Evolutionary conservation across 257 asterid species (phyloP), one percentile per base, ranked within the genome.

Genomic region (Solanum chilense): DNA sequence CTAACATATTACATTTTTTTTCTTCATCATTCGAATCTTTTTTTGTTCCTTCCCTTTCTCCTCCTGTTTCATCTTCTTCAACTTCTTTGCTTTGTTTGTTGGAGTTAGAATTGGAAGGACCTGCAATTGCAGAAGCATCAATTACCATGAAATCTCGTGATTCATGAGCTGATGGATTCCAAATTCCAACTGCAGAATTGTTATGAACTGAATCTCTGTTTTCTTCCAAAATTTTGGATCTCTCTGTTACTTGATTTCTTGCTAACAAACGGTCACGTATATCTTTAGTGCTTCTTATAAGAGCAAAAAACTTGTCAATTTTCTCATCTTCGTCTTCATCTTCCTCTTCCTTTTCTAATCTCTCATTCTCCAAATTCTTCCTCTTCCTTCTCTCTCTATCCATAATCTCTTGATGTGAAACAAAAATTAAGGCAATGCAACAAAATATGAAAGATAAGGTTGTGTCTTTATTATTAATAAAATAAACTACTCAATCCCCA

Each of bases 141-240:
- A 58, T 89, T 68, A 87, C 93, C 87, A 87, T 73, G 89, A 89
- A 89, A 85, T 89, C 92, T 81, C 69, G 87, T 41, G 88, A 87
- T 42, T 62, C 86, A 45, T 62, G 87, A 45, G 83, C 29, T 31
- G 31, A 23, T 10, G 8, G 70, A 12, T 84, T 82, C 88, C 89
- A 91, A n/a, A 85, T 84, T 49, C 84, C 89, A 29, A 21, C 49
- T 23, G 21, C 86, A 18, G 75, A 49, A 85, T 78, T 66, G 1
- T 45, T 14, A 3, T 49, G 66, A 3, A 3, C 23, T 12, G 58
- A 31, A 5, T 27, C 9, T 15, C 21, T 20, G 7, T 14, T 66
- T 14, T 25, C 87, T 25, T 73, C 78, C 73, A 44, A 20, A 66
- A 37, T 86, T 60, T 20, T 29, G 7, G 29, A 39, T 71, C 56